Conservation (phyloP, 1,284 basidiomycete species). For the Ganoderma boninense region DNA sequence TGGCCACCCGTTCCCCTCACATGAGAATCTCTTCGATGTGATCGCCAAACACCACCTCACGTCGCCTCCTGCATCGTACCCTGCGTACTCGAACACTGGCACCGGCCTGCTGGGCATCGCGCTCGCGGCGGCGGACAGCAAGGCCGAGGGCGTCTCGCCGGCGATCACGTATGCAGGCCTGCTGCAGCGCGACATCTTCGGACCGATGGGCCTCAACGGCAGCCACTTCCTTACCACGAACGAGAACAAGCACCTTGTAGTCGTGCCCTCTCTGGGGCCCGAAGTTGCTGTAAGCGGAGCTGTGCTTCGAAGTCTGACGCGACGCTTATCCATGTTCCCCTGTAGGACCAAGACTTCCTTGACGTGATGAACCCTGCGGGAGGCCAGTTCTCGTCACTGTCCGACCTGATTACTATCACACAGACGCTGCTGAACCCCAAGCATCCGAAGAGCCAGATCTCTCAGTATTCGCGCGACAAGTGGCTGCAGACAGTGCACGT, state of each 20-base stretch:
- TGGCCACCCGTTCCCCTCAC: constrained; percentile 41
- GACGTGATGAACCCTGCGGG: constrained; percentile 52
- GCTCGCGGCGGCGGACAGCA: constrained; percentile 38
- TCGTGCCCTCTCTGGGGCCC: constrained; percentile 31
- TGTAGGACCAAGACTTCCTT: constrained; percentile 50
- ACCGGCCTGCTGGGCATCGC: constrained; percentile 51
- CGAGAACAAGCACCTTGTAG: constrained; percentile 30
- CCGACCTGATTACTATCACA: constrained; percentile 51
- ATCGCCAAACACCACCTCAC: constrained; percentile 49
- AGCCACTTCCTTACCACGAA: constrained; percentile 34
- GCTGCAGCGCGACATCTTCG: constrained; percentile 48
- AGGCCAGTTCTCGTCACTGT: constrained; percentile 57
- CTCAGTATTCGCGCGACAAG: constrained; percentile 46
- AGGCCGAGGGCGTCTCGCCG: constrained; percentile 34
- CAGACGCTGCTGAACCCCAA: constrained; percentile 52
- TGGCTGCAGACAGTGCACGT: constrained; percentile 53
- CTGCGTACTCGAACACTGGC: constrained; percentile 59
- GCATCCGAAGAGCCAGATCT: constrained; percentile 46
- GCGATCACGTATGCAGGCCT: constrained; percentile 50
- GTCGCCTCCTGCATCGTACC: constrained; percentile 52
- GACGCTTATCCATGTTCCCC: too few species aligned
- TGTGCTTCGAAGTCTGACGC: too few species aligned
- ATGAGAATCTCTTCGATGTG: constrained; percentile 44
- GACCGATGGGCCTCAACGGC: constrained; percentile 33
- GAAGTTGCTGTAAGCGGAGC: constrained; percentile 26